Conservation (phyloP, 2,329 filamentous ascomycete species). For the Monosporascus sp. region DNA sequence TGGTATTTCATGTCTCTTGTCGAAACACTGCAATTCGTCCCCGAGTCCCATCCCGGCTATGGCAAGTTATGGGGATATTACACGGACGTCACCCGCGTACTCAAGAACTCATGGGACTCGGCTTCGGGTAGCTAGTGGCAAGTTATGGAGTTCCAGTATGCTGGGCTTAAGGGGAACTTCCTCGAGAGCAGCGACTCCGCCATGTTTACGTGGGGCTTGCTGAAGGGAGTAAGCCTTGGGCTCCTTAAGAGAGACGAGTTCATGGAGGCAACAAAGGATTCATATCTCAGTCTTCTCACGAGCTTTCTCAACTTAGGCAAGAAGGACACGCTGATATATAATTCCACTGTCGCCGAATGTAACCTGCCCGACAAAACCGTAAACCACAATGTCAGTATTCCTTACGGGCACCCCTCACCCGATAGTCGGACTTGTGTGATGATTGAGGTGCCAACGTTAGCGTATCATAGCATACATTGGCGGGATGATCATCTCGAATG, state of each 20-base stretch:
- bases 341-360: background rate
- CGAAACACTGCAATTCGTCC: slow-evolving; percentile 19
- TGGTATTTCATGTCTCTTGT: slow-evolving; percentile 23
- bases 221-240: background rate
- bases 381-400: background rate
- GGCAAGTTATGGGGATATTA: background rate
- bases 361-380: background rate
- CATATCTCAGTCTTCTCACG: background rate
- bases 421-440: background rate
- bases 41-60: slow-evolving; percentile 12
- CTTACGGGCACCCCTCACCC: no score
- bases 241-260: background rate
- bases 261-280: background rate
- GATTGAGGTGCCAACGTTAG: background rate
- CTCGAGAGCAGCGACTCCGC: background rate
- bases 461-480: background rate
- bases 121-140: background rate
- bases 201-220: background rate
- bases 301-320: background rate
- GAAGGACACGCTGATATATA: background rate
- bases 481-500: background rate
- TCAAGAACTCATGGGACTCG: background rate
- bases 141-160: background rate
- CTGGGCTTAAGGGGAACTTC: background rate
- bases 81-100: background rate